Conservation (phyloP, 1,284 basidiomycete genomes). For the Ceraceosorus guamensis region DNA sequence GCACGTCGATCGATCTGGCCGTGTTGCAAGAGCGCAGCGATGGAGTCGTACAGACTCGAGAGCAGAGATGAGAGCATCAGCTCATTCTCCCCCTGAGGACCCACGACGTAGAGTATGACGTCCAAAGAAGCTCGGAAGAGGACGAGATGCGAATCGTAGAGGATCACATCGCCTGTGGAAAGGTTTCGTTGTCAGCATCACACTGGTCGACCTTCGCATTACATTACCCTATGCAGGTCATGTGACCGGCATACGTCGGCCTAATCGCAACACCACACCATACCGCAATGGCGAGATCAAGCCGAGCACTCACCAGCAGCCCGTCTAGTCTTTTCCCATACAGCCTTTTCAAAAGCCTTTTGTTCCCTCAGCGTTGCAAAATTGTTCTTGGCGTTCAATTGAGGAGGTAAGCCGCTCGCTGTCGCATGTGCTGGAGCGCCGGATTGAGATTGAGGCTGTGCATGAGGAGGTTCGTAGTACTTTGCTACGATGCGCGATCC, state of each 20-base stretch:
- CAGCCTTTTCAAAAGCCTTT: constrained; percentile 84
- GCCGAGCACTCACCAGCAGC: constrained; percentile 25
- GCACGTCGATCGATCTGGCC: constrained; percentile 92
- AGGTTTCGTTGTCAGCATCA: neutral
- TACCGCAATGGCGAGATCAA: too few species aligned
- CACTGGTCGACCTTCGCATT: too few species aligned
- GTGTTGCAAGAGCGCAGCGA: constrained; percentile 64
- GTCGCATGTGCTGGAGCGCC: constrained; percentile 16
- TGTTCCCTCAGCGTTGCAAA: constrained; percentile 79
- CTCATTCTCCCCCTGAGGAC: constrained; percentile 82
- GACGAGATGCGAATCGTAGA: constrained; percentile 83
- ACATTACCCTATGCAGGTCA: too few species aligned
- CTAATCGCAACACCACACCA: too few species aligned
- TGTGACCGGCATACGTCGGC: too few species aligned
- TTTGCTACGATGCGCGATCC: constrained; percentile 90
- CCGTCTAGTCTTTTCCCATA: constrained; percentile 69
- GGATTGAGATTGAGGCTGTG: constrained; percentile 33
- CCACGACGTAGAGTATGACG: constrained; percentile 89
- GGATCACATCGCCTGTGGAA: constrained; percentile 66
- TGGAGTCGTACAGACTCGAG: constrained; percentile 74
- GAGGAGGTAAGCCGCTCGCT: too few species aligned
- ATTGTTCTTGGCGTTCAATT: constrained; percentile 43
- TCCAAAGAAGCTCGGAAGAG: constrained; percentile 91
- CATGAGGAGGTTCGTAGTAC: constrained; percentile 75
- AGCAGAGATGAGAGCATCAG: constrained; percentile 86